Conservation (phyloP, 2,329 filamentous ascomycete genomes). For the Aschersonia sp. region DNA sequence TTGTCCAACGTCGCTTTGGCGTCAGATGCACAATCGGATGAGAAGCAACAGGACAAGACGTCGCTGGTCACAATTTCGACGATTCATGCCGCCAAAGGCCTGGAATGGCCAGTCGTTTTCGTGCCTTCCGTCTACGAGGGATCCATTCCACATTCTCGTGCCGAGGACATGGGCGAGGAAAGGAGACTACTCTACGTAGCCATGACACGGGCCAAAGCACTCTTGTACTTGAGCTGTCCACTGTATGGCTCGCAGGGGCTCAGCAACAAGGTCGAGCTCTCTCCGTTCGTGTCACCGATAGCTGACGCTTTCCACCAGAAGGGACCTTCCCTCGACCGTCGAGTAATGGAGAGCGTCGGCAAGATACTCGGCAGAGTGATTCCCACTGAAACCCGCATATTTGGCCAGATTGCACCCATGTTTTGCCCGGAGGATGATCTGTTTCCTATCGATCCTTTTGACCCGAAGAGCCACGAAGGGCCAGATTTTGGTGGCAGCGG, state of each 20-base stretch:
- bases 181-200: slow-evolving; percentile 82
- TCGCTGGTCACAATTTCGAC: slow-evolving; percentile 79
- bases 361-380: slow-evolving; percentile 52
- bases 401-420: slow-evolving; percentile 35
- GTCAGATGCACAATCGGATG: slow-evolving; percentile 56
- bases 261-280: slow-evolving; percentile 48
- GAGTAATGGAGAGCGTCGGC: slow-evolving; percentile 50
- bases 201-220: slow-evolving; percentile 81
- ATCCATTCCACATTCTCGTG: slow-evolving; percentile 75
- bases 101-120: slow-evolving; percentile 95
- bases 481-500: slow-evolving; percentile 7
- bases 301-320: slow-evolving; percentile 32
- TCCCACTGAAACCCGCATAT: slow-evolving; percentile 40
- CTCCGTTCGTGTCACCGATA: slow-evolving; percentile 51
- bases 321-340: slow-evolving; percentile 55
- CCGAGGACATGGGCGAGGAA: slow-evolving; percentile 80
- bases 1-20: slow-evolving; percentile 84
- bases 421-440: slow-evolving; percentile 49
- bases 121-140: slow-evolving; percentile 81
- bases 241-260: slow-evolving; percentile 45
- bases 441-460: slow-evolving; percentile 50
- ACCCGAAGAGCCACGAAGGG: slow-evolving; percentile 14
- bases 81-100: slow-evolving; percentile 87
- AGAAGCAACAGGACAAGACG: slow-evolving; percentile 38
- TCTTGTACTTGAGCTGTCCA: slow-evolving; percentile 77